Evolutionary conservation across 2,329 filamentous ascomycete genomes (phyloP), one percentile per base, ranked within the genome.

Genomic region (Drechmeria coniospora): DNA sequence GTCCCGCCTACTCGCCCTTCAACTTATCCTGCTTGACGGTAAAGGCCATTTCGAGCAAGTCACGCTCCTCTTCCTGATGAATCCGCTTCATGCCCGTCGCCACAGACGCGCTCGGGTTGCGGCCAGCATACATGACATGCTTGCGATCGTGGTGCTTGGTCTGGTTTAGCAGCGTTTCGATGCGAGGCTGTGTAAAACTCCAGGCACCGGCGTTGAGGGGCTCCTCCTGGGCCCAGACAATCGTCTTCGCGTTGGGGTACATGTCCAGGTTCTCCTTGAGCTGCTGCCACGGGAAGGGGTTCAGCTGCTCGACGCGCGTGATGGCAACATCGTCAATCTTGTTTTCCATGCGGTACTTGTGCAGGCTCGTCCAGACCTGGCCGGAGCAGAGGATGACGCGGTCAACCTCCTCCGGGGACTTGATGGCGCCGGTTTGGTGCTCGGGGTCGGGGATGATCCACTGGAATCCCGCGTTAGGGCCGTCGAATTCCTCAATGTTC

Each of bases 201-300:
- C 90, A 98, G 25, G 82, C 82, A 54, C 90, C 90, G 7, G 90
- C 90, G 53, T 98, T 98, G 34, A 98, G 72, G 18, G 90, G 90
- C 65, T 98, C 90, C 56, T 98, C 90, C 60, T 98, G 90, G 42
- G 74, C 77, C 86, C 86, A 98, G 37, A 98, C 84, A 41, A 98
- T 84, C 38, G 84, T 87, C 69, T 94, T 82, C 44, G 87, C 87
- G 56, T 98, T 98, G 51, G 86, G 83, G 65, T 98, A 98, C 56
- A 65, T 74, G 64, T 98, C 87, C 30, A 98, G 70, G 64, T 95
- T 95, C 56, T 95, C 87, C 65, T 80, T 82, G 30, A 98, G 73
- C 57, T 90, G 84, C 45, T 86, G 76, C 87, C 90, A 98, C 28
- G 90, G 90, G 81, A 98, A 98, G 47, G 90, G 90, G 63, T 98